Base-by-base conservation (phyloP, 2,329 filamentous ascomycete genomes). In the Phoma sp. region DNA sequence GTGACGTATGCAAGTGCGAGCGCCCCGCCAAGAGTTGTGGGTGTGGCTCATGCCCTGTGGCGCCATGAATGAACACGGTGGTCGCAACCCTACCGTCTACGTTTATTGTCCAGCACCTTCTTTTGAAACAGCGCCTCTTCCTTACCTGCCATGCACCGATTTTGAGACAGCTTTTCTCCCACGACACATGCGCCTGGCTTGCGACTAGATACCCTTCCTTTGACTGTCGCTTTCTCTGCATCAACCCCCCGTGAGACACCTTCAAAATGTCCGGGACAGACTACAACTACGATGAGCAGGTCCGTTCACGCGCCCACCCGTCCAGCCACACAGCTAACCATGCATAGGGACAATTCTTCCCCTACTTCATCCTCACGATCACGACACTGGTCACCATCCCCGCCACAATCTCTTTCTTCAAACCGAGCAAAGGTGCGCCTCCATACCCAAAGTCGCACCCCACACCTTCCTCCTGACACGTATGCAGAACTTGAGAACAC, bases 211-310 rank as follows among this genome's bases (percentile, higher is more conserved):
- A 49, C 19, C 43, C 51, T 49, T 62, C 51, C 60, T 56, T 41
- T 60, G 60, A 50, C 46, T 49, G 48, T 62, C 57, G 54, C 53
- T 63, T 60, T 57, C 55, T 67, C 54, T 58, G 37, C 46, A 58
- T 29, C 19, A 24, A 29, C 43, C 60, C 56, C 60, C 56, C 57
- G 57, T 58, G 62, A 65, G 65, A 48, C 61, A 36, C 48, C 60
- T 47, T 51, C 61, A 71, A 65, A 62, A 43, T 74, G 52, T 75
- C 73, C 45, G 70, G 72, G 29, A 91, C 90, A 72, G 94, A 98
- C 78, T 99, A 99, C 84, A 96, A 91, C 71, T 99, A 99, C 81
- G 95, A 99, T 85, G 91, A 96, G 75, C 87, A 95, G 86, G 89
- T 89, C 74, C 62, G 77, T 55, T 49, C 41, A 35, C 19, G 43